Evolutionary conservation across 208 protist species (phyloP), one percentile per base, ranked within the genome.

Genomic region (Crithidia brevicula): DNA sequence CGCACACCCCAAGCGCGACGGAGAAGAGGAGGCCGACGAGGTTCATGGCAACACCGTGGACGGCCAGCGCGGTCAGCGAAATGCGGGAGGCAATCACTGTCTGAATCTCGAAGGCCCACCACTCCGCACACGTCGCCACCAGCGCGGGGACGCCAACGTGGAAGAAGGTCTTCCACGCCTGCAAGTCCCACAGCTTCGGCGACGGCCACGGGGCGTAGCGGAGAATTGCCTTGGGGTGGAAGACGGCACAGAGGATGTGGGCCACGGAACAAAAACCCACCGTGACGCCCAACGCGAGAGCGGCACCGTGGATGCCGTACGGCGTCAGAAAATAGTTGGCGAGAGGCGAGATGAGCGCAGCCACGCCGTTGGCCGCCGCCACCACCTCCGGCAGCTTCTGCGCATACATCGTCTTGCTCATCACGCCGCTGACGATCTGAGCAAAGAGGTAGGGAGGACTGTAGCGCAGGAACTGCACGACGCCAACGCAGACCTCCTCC

Each of bases 31-130:
- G 36, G 0, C 46, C 43, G 13, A 90, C 66, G 31, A 86, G 64
- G 64, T 82, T 92, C 81, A 92, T 89, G 9, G 61, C 58, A 4
- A 90, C 78, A 51, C 79, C 79, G 72, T 85, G 68, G 49, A 90
- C 67, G 13, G 81, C 83, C 30, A 92, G 60, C 11, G 85, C 77
- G 16, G 68, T 23, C 11, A 78, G 47, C 8, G 74, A 86, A 38
- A 91, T 85, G 6, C 43, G 27, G 7, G 72, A 45, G 1, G 85
- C 83, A 13, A 94, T 80, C 13, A 87, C 72, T 8, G 74, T 79
- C 47, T 90, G 79, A 16, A 91, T 63, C 62, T 91, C 80, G 56
- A 94, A 94, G 10, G 81, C 80, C 81, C 85, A 94, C 82, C 85
- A 94, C 69, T 94, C 88, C 33, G 85, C 72, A 58, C 85, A 89